phyloP scores from a whole-genome alignment of 805 yeast genomes.

The Pichia paraexigua region DNA sequence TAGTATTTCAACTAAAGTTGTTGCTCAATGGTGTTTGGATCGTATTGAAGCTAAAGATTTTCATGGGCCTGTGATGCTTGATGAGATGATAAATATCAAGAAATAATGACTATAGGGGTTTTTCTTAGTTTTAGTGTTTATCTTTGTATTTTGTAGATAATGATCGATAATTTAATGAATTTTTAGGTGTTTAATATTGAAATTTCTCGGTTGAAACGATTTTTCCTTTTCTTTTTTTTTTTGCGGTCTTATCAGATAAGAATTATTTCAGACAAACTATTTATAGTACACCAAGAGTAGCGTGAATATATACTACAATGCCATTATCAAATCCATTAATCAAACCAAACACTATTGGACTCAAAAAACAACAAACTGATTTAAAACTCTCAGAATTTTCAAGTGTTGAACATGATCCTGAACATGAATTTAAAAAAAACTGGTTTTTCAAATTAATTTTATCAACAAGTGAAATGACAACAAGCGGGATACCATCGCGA shows the following conservation, averaged over 20 bases:
- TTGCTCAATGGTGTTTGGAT: slow-evolving; percentile 51
- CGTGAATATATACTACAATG: neutral
- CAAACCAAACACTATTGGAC: neutral
- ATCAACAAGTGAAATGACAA: neutral
- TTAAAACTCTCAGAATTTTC: neutral
- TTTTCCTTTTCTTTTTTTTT: too few species aligned
- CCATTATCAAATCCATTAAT: neutral
- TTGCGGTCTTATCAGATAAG: neutral
- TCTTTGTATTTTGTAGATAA: neutral
- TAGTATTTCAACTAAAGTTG: slow-evolving; percentile 57
- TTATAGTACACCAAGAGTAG: too few species aligned
- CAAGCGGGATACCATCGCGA: slow-evolving; percentile 31
- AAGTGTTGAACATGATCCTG: neutral
- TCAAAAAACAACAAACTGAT: too few species aligned
- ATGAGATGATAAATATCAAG: slow-evolving; percentile 32
- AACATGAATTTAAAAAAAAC: neutral
- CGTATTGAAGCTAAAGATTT: slow-evolving; percentile 43
- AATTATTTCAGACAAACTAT: too few species aligned
- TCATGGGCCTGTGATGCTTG: slow-evolving; percentile 52
- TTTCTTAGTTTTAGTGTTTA: neutral
- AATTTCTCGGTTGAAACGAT: neutral
- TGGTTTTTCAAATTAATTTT: neutral
- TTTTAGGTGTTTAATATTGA: too few species aligned
- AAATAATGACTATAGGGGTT: neutral
- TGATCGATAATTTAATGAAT: neutral